Percentiles rank a stretch among this genome's conserved stretches.
These are phyloP conservation scores for Lachnellula cervina DNA, from an alignment of 2,329 filamentous ascomycete species.

Conservation along the genomic window DNA sequence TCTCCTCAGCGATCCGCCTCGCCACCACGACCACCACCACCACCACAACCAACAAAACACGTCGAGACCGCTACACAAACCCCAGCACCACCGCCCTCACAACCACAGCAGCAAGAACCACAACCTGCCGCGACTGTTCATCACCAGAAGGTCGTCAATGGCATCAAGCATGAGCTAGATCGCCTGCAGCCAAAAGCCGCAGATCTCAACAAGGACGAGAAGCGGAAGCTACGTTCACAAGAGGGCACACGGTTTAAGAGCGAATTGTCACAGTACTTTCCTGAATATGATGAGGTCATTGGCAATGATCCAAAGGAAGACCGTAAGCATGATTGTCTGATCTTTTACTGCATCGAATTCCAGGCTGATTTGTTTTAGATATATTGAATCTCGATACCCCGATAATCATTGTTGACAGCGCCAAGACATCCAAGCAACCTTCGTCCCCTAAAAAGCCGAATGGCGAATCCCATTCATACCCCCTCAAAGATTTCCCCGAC, in stretches of 20 bases:
- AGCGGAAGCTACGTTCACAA: constrained; percentile 77
- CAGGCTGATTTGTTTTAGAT: constrained; percentile 46
- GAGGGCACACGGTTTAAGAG: constrained; percentile 85
- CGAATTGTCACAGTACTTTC: constrained; percentile 85
- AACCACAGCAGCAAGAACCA: constrained; percentile 22
- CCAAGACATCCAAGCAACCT: constrained; percentile 26
- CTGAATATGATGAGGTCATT: constrained; percentile 91
- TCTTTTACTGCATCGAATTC: constrained; percentile 1
- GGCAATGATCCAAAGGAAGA: constrained; percentile 75
- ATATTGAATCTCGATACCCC: constrained; percentile 67
- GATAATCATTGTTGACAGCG: constrained; percentile 62
- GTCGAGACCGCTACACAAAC: constrained; percentile 13
- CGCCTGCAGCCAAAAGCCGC: constrained; percentile 45
- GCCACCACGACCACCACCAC: constrained; percentile 9
- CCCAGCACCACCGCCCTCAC: constrained; percentile 25
- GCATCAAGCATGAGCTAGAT: constrained; percentile 57
- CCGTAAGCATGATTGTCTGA: constrained; percentile 48
- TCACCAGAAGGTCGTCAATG: constrained; percentile 55
- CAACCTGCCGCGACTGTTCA: constrained; percentile 31
- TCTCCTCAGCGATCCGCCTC: constrained; percentile 9
- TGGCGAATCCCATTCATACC: constrained; percentile 26
- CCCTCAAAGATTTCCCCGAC: constrained; percentile 51
- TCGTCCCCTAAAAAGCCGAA: constrained; percentile 14
- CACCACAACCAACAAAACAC: constrained; percentile 9
- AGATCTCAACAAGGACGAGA: constrained; percentile 51